Evolutionary conservation across 768 basidiomycete genomes (phyloP), one percentile per base, ranked within the genome.

Genomic region (Boletus bicolor): DNA sequence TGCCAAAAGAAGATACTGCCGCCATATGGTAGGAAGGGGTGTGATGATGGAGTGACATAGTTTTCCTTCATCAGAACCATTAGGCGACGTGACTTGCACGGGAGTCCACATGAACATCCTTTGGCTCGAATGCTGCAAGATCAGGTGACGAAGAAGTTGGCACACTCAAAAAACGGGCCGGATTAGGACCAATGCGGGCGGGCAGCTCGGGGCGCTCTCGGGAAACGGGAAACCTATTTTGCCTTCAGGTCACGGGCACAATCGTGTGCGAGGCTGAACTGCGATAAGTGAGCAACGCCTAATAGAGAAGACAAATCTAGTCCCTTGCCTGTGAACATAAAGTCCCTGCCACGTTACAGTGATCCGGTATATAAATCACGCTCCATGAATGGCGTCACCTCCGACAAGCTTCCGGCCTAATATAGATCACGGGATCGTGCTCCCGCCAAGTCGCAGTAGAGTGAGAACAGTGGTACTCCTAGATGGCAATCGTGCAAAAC

Each of bases 21-120:
- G 12, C 42, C 60, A 55, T 47, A 38, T 51, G 60, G 44, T 44
- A 46, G 17, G 38, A 35, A 32, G 45, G 32, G 39, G 36, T 42
- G 28, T 51, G 58, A 44, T 21, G 37, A 49, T 8, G 11, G 43
- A 36, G 21, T 7, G 45, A 7, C 14, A 36, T 14, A 12, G n/a
- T 8, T 30, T 35, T 37, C 11, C 53, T 50, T 34, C 30, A 32
- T 52, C 44, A 11, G 38, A 41, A 36, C 39, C 7, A 6, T 50
- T 55, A 15, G 17, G 47, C 3, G n/a, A 45, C n/a, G 14, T 7
- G 14, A 53, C 44, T 28, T 35, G 30, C 15, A 39, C 15, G 19
- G 32, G 24, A 19, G 30, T 32, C 44, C 64, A 45, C 42, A 53
- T 48, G 55, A 37, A 34, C 34, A 36, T 6, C 38, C 28, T 8